Evolutionary conservation across 2,329 filamentous ascomycete species (phyloP), one percentile per base, ranked within the genome.

Genomic region (Mollisiaceae sp.): DNA sequence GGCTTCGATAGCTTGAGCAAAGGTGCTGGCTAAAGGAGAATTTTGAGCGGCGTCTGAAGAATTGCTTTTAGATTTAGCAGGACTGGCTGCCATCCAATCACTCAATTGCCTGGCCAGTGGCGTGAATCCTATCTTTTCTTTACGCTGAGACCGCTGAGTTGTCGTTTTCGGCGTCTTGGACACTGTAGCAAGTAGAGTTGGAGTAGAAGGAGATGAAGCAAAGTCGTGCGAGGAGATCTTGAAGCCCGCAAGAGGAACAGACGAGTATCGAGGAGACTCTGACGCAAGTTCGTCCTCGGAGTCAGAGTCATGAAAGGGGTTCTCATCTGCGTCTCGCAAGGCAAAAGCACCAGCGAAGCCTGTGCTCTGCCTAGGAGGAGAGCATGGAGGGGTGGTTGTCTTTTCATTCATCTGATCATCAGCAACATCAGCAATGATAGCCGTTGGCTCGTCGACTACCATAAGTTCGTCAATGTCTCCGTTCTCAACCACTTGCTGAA

Each of bases 61-160:
- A 8, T 60, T 63, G 12, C 50, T 47, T n/a, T 71, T 67, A n/a
- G 72, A 74, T 68, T 84, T 83, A 6, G 76, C 73, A 2, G 87
- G 86, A 68, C 86, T 90, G 27, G 81, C 81, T 1, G 89, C 82
- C 68, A 83, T 83, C 90, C 90, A 92, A 27, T 83, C 81, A 65
- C 80, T 83, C 4, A 92, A 78, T 71, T 89, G 84, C 43, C 84
- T 80, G 4, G 86, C 86, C 43, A 92, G 78, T 27, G 88, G 86
- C 1, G 88, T 90, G 67, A 91, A 89, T 1, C 87, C 87, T 60
- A 86, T 74, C 20, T 79, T 78, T 18, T 68, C 67, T 47, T 52
- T 64, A 12, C 45, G 59, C 8, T 65, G 58, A 35, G 65, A 63
- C 63, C 60, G 38, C 20, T 63, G 38, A n/a, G 59, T 43, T 14